Evolutionary conservation across 495 filamentous ascomycete genomes (phyloP).

Genomic region (Talaromyces proteolyticus): DNA sequence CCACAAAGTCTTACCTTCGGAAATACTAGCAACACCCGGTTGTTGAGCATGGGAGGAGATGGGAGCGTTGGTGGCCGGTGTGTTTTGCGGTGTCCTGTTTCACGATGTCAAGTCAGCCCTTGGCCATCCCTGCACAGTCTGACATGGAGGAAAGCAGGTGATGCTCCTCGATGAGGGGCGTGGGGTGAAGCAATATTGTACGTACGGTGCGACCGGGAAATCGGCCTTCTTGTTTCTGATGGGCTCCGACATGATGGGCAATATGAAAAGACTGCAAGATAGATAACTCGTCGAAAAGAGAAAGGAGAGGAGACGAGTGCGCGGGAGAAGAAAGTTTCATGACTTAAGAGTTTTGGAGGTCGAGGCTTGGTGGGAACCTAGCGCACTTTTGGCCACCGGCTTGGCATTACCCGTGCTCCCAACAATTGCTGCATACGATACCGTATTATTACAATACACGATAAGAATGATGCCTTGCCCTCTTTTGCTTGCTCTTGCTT

Average conservation of each 20-base stretch:
- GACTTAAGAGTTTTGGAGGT: constrained; percentile 29
- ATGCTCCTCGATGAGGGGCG: neutral
- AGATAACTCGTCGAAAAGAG: constrained; percentile 6
- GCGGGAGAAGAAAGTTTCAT: constrained; percentile 21
- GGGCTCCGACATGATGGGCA: constrained; percentile 72
- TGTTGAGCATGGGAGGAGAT: constrained; percentile 97
- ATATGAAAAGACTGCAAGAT: constrained; percentile 6
- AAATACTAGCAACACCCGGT: constrained; percentile 90
- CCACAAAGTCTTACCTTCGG: constrained; percentile 95
- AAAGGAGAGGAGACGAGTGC: constrained; percentile 17
- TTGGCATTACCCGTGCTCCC: constrained; percentile 21
- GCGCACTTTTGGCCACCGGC: constrained; percentile 42
- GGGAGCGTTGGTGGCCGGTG: constrained; percentile 86
- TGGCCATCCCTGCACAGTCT: neutral
- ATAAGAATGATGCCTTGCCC: neutral
- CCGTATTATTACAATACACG: no score
- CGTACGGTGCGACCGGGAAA: constrained; percentile 78
- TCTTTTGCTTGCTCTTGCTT: neutral
- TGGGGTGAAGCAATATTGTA: constrained; percentile 17
- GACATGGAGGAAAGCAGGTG: no score
- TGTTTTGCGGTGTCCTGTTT: constrained; percentile 88
- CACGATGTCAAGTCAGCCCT: constrained; percentile 8
- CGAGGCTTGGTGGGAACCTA: constrained; percentile 43
- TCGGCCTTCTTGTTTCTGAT: constrained; percentile 87
- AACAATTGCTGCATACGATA: neutral